These are phyloP conservation scores for Daldinia vernicosa DNA, from an alignment of 495 filamentous ascomycete species.

Conservation along the genomic window DNA sequence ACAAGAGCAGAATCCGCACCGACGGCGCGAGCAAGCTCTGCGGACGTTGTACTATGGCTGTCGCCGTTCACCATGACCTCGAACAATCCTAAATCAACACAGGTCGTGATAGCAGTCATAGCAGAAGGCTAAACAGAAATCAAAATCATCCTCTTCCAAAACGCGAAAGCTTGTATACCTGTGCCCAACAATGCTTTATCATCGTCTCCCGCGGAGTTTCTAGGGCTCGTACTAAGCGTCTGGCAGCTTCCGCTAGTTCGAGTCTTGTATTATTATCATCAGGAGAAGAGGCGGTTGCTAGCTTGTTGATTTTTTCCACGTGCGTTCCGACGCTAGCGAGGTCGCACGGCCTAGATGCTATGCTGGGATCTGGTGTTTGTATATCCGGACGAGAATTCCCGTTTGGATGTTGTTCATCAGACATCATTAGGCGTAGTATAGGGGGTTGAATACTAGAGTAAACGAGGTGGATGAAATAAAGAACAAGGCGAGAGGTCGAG, in stretches of 20 bases:
- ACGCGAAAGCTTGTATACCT: background rate
- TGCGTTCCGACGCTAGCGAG: background rate
- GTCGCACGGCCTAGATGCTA: background rate
- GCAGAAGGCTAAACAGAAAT: background rate
- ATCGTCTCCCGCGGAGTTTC: background rate
- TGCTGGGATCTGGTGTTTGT: too few relatives aligned
- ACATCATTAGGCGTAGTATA: background rate
- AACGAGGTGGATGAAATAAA: too few relatives aligned
- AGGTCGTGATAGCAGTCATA: background rate
- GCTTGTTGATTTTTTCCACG: background rate
- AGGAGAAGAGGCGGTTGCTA: background rate
- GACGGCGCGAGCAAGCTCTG: background rate
- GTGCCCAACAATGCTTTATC: slow-evolving; percentile 1
- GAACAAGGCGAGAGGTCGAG: too few relatives aligned
- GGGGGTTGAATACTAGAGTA: too few relatives aligned
- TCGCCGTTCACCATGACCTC: background rate
- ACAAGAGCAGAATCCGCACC: background rate
- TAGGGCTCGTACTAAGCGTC: background rate
- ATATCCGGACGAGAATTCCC: background rate
- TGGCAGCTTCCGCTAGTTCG: background rate
- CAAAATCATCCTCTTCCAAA: background rate
- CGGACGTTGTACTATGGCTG: background rate
- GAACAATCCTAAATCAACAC: background rate
- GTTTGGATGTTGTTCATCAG: background rate
- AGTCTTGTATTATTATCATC: background rate